Evolutionary conservation across 768 basidiomycete species (phyloP).

Genomic region (Butyriboletus loyo): DNA sequence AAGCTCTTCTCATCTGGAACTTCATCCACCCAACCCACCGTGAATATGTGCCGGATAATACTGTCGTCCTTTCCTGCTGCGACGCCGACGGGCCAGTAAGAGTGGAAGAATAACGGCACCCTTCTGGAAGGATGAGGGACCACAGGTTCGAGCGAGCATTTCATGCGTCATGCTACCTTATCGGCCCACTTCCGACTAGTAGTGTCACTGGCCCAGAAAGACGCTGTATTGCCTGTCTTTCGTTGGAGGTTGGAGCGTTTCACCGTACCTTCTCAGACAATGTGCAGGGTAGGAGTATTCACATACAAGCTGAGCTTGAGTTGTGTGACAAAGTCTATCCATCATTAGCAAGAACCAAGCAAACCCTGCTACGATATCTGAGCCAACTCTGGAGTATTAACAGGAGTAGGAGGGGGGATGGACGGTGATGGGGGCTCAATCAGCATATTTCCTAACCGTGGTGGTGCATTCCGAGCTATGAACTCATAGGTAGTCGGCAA

Average conservation of each 20-base stretch:
- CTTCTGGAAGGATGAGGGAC: too few relatives aligned
- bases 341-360: not conserved
- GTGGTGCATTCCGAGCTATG: conserved; percentile 62
- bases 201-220: not conserved
- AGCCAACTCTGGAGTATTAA: conserved; percentile 10
- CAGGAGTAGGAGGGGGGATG: conserved; percentile 6
- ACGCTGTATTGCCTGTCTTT: not conserved
- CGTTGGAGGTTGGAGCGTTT: too few relatives aligned
- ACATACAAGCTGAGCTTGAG: not conserved
- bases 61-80: not conserved
- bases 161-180: not conserved
- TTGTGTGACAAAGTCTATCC: conserved; percentile 1
- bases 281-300: not conserved
- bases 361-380: conserved; percentile 7
- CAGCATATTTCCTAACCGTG: conserved; percentile 70
- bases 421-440: conserved; percentile 37
- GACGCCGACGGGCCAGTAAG: not conserved
- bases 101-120: too few relatives aligned
- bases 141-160: not conserved
- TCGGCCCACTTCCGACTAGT: not conserved
- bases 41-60: not conserved
- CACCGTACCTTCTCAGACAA: not conserved
- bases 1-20: not conserved
- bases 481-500: conserved; percentile 89
- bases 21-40: not conserved